Conservation (phyloP, 441 rosid species). For the Lepidium campestre region DNA sequence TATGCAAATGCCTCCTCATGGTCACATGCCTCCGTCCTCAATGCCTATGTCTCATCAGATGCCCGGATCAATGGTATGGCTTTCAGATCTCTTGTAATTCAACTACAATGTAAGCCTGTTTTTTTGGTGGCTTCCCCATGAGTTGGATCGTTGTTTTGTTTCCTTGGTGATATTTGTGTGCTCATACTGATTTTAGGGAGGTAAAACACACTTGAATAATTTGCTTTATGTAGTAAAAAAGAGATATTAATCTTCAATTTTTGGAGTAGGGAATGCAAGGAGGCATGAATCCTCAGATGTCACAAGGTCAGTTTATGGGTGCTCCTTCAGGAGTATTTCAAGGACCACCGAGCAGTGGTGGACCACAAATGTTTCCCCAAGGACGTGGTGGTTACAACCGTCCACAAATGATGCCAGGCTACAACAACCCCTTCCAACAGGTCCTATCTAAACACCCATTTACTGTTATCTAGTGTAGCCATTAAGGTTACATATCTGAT, state of each 20-base stretch:
- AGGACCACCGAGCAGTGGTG: conserved; percentile 72
- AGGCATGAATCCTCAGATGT: conserved; percentile 66
- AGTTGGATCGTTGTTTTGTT: background rate
- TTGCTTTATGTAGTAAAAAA: background rate
- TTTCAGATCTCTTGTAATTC: conserved; percentile 12
- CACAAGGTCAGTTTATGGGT: conserved; percentile 83
- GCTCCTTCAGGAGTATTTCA: conserved; percentile 68
- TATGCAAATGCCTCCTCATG: conserved; percentile 75
- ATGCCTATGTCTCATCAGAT: conserved; percentile 46
- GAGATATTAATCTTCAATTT: background rate
- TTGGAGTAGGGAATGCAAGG: conserved; percentile 79
- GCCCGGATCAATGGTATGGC: conserved; percentile 78
- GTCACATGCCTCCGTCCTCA: conserved; percentile 53
- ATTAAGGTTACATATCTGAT: background rate
- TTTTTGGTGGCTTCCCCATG: background rate
- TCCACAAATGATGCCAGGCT: conserved; percentile 82
- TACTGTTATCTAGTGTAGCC: background rate
- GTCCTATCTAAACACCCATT: background rate
- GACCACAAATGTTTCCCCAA: conserved; percentile 78
- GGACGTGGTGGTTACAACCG: conserved; percentile 79
- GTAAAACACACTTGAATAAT: background rate
- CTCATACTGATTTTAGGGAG: background rate
- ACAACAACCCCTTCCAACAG: conserved; percentile 77
- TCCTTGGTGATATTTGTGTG: background rate
- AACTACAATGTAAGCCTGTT: background rate